Percentiles rank a stretch among this genome's conserved stretches.
phyloP scores from a whole-genome alignment of 345 rosid species.

The Rhodomyrtus tomentosa region DNA sequence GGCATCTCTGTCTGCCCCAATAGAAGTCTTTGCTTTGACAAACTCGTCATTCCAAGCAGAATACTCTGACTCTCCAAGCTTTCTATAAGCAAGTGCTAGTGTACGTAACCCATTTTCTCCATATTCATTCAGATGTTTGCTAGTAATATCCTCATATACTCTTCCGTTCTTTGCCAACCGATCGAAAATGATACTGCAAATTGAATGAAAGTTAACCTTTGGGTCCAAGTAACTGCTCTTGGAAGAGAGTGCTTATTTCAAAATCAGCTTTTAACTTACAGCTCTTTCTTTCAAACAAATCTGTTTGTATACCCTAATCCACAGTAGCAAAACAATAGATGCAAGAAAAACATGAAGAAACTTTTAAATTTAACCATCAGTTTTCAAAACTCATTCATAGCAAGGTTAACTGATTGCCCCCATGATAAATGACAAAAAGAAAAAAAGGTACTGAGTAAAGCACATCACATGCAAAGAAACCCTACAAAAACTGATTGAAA shows the following conservation, averaged over 20 bases:
- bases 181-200: constrained; percentile 75
- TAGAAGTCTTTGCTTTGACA: constrained; percentile 68
- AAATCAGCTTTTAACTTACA: background rate
- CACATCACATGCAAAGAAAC: background rate
- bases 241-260: background rate
- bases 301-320: background rate
- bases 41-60: constrained; percentile 81
- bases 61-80: constrained; percentile 71
- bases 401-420: background rate
- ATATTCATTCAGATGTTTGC: constrained; percentile 78
- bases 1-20: constrained; percentile 74
- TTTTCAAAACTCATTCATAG: background rate
- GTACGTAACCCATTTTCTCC: constrained; percentile 97
- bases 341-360: background rate
- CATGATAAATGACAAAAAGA: background rate
- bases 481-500: background rate
- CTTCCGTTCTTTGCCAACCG: constrained; percentile 87
- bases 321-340: background rate
- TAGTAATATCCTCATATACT: constrained; percentile 47
- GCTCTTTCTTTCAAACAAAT: background rate
- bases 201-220: background rate
- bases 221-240: background rate
- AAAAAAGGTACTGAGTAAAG: background rate
- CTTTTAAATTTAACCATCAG: background rate
- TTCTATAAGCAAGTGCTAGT: constrained; percentile 75